A percentile compares a stretch with the other conserved stretches of the same genome.
phyloP scores from a whole-genome alignment of 345 rosid genomes.

The Eucalyptus shirleyi region DNA sequence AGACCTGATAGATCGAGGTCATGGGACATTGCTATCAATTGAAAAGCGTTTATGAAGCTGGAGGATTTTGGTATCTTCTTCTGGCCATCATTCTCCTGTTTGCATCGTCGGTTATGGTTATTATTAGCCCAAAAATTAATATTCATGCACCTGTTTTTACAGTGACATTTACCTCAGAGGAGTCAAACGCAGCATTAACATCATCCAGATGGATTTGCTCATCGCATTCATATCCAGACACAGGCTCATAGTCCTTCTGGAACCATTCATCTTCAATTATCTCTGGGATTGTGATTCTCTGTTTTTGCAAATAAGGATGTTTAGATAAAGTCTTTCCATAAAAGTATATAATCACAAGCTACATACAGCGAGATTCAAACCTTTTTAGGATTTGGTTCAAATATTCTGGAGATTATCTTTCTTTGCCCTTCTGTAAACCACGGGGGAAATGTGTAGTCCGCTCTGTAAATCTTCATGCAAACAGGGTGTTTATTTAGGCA shows the following conservation, averaged over 20 bases:
- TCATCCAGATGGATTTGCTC: conserved; percentile 36
- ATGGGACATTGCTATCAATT: conserved; percentile 84
- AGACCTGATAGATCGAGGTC: conserved; percentile 94
- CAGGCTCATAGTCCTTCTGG: conserved; percentile 45
- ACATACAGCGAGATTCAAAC: conserved; percentile 5
- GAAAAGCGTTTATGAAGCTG: conserved; percentile 82
- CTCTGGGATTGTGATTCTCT: conserved; percentile 63
- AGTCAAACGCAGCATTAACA: conserved; percentile 41
- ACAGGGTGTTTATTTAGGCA: neutral
- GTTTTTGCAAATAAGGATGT: neutral
- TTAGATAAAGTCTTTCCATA: neutral
- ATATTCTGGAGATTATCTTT: conserved; percentile 54
- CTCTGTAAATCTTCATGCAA: conserved; percentile 37
- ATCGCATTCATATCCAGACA: conserved; percentile 16
- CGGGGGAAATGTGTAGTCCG: conserved; percentile 51
- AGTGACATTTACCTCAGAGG: conserved; percentile 32
- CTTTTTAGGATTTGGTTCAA: conserved; percentile 53
- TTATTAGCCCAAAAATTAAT: neutral
- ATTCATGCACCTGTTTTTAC: neutral
- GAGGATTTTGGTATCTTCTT: conserved; percentile 31
- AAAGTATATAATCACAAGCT: neutral
- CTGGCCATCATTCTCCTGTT: conserved; percentile 42
- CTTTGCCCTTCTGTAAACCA: conserved; percentile 49
- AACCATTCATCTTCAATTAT: conserved; percentile 75
- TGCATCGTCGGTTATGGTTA: neutral